A percentile compares a stretch with the other conserved stretches of the same genome.
phyloP scores from a whole-genome alignment of 2,329 filamentous ascomycete genomes.

The Venturia pyrina region DNA sequence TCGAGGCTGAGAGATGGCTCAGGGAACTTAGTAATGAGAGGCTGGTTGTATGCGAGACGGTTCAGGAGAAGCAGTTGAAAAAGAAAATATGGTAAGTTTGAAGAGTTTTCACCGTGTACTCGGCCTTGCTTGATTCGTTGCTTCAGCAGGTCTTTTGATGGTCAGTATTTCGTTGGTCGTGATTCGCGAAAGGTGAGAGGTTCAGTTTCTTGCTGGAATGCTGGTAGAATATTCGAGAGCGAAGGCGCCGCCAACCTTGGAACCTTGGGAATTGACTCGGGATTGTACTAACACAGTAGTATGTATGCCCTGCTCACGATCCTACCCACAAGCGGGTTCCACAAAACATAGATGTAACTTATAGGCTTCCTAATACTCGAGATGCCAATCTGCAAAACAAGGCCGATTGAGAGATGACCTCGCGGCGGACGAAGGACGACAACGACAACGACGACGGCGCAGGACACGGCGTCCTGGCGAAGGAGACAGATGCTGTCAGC shows the following conservation, averaged over 20 bases:
- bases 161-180: not conserved
- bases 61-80: not conserved
- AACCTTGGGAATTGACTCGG: too few species aligned
- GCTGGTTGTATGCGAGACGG: not conserved
- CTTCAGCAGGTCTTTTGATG: not conserved
- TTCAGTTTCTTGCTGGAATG: not conserved
- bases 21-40: not conserved
- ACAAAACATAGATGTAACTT: too few species aligned
- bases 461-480: not conserved
- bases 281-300: too few species aligned
- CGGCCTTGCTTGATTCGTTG: not conserved
- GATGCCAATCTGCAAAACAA: too few species aligned
- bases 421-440: too few species aligned
- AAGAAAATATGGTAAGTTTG: not conserved
- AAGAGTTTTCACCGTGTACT: not conserved
- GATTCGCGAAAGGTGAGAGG: not conserved
- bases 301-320: too few species aligned
- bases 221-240: too few species aligned
- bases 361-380: too few species aligned
- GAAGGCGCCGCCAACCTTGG: too few species aligned
- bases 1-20: not conserved
- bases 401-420: too few species aligned
- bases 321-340: too few species aligned
- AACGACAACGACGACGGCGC: too few species aligned
- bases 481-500: not conserved